Evolutionary conservation across 345 rosid species (phyloP).

Genomic region (Euphorbia tirucalli): DNA sequence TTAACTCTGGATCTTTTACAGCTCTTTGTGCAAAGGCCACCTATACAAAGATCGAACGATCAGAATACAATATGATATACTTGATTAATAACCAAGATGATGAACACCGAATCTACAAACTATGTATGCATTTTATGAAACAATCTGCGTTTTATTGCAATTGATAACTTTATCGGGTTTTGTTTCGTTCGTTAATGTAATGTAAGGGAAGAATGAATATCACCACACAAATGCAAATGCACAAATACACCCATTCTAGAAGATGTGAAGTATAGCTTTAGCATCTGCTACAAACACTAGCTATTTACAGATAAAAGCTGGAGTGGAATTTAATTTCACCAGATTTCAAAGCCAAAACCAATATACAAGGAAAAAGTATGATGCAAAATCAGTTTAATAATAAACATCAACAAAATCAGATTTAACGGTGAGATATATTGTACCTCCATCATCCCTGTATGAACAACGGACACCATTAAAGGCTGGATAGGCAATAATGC

Average conservation of each 20-base stretch:
- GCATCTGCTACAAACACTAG: not conserved
- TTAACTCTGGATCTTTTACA: constrained; percentile 73
- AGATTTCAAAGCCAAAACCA: not conserved
- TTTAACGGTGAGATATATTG: constrained; percentile 2
- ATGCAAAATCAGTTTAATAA: not conserved
- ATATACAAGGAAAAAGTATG: not conserved
- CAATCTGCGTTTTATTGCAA: no score
- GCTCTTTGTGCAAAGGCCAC: constrained; percentile 82
- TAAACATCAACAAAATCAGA: not conserved
- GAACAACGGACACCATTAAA: constrained; percentile 87
- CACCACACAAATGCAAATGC: not conserved
- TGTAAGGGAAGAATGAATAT: not conserved
- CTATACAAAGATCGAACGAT: constrained; percentile 26
- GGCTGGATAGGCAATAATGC: constrained; percentile 81
- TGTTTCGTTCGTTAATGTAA: not conserved
- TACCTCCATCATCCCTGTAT: constrained; percentile 98
- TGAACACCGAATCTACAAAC: not conserved
- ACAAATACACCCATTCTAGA: not conserved
- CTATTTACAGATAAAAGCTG: not conserved
- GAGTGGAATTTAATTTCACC: not conserved
- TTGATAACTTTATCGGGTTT: not conserved
- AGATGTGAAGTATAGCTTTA: not conserved
- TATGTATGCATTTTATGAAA: not conserved
- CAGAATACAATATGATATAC: not conserved
- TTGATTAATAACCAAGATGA: not conserved